Conservation (phyloP, 2,329 filamentous ascomycete species). For the Neurospora crassa region DNA sequence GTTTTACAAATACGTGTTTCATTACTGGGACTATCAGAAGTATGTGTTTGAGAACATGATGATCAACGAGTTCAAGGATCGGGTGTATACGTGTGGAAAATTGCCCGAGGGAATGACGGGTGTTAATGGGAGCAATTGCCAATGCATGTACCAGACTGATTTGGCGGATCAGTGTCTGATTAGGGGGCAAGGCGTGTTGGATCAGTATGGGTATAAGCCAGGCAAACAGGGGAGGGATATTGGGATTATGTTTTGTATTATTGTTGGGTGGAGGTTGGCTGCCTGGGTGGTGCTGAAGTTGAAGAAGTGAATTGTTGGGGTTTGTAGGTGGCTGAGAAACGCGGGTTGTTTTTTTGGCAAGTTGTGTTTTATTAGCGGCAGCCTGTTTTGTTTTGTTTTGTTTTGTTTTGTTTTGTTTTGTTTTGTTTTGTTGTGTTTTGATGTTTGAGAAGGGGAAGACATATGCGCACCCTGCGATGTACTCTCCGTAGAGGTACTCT, state of each 20-base stretch:
- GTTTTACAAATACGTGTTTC: conserved; percentile 81
- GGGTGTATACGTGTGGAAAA: conserved; percentile 51
- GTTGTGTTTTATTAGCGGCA: too few species aligned
- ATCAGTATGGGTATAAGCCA: conserved; percentile 58
- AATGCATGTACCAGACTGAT: conserved; percentile 61
- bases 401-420: too few species aligned
- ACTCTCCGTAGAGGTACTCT: too few species aligned
- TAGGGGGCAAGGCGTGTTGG: conserved; percentile 58
- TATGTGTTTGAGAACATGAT: conserved; percentile 92
- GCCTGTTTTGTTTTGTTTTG: too few species aligned
- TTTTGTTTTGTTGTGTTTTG: too few species aligned
- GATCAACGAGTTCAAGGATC: conserved; percentile 69
- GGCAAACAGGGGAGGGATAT: conserved; percentile 58
- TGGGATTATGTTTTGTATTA: conserved; percentile 69
- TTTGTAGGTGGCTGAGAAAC: too few species aligned
- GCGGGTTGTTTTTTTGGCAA: too few species aligned
- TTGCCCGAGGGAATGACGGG: neutral
- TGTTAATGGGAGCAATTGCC: conserved; percentile 34
- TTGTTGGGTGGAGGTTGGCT: conserved; percentile 60
- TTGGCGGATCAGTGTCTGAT: conserved; percentile 59
- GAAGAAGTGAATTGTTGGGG: conserved; percentile 13
- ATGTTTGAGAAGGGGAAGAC: too few species aligned
- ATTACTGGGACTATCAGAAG: conserved; percentile 79
- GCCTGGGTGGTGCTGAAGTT: conserved; percentile 51
- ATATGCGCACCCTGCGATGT: too few species aligned